phyloP scores from a whole-genome alignment of 345 rosid genomes.

The Laguncularia racemosa region DNA sequence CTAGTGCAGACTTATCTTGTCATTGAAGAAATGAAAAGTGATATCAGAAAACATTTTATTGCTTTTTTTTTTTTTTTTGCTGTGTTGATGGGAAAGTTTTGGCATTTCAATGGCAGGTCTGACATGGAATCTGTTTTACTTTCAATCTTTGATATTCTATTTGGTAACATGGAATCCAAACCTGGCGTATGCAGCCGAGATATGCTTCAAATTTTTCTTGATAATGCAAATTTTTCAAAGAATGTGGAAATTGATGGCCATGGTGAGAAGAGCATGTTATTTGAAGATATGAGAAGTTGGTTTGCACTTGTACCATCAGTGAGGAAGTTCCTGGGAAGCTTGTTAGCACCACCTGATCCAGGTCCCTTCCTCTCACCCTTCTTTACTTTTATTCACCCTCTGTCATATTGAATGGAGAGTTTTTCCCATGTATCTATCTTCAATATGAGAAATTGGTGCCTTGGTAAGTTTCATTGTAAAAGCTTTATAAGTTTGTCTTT shows the following conservation, averaged over 20 bases:
- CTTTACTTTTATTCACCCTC: not conserved
- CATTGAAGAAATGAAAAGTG: no score
- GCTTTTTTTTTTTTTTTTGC: slow-evolving; percentile 3
- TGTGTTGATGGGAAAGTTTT: slow-evolving; percentile 8
- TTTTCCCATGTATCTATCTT: no score
- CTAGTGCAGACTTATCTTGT: no score
- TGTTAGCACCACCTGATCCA: slow-evolving; percentile 56
- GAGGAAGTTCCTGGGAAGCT: slow-evolving; percentile 77
- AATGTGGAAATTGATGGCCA: slow-evolving; percentile 23
- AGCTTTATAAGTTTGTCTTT: no score
- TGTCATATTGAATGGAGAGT: not conserved
- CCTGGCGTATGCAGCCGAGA: slow-evolving; percentile 26
- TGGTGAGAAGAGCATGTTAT: slow-evolving; percentile 53
- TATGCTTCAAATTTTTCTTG: slow-evolving; percentile 40
- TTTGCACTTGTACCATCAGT: slow-evolving; percentile 51
- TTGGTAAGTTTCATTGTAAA: no score
- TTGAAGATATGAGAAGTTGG: slow-evolving; percentile 76
- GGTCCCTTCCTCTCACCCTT: slow-evolving; percentile 29
- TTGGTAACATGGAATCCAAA: slow-evolving; percentile 27
- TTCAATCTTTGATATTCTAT: slow-evolving; percentile 41
- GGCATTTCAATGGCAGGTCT: slow-evolving; percentile 40
- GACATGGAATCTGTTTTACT: slow-evolving; percentile 50
- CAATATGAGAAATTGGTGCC: no score
- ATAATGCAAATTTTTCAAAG: slow-evolving; percentile 53
- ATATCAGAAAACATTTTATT: no score